These are phyloP conservation scores for Ganoderma leucocontextum DNA, from an alignment of 1,284 basidiomycete species.

Conservation along the genomic window DNA sequence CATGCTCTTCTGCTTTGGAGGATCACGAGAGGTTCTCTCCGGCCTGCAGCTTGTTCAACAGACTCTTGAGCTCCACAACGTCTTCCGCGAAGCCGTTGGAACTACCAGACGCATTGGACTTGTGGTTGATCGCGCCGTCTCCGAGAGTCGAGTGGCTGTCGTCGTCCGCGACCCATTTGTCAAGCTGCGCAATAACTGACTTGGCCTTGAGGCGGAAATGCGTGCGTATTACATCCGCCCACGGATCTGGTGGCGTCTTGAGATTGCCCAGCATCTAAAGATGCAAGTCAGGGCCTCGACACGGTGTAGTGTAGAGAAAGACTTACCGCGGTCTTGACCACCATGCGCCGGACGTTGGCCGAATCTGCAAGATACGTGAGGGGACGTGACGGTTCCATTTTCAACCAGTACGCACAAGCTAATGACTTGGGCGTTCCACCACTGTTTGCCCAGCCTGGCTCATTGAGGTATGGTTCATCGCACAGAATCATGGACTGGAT, in stretches of 20 bases:
- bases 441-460: conserved; percentile 84
- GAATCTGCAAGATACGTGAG: conserved; percentile 60
- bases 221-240: conserved; percentile 84
- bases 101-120: conserved; percentile 50
- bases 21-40: conserved; percentile 27
- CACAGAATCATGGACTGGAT: conserved; percentile 94
- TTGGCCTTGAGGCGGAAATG: conserved; percentile 89
- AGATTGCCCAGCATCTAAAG: conserved; percentile 86
- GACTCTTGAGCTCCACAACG: conserved; percentile 69
- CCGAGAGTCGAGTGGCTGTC: conserved; percentile 64
- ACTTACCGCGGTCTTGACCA: conserved; percentile 83
- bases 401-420: conserved; percentile 61
- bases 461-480: conserved; percentile 89
- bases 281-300: conserved; percentile 12
- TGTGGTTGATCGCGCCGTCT: conserved; percentile 54
- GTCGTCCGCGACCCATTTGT: conserved; percentile 78
- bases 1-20: background rate
- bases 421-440: conserved; percentile 76
- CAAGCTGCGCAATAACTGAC: conserved; percentile 76
- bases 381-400: background rate
- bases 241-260: conserved; percentile 82
- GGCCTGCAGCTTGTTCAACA: conserved; percentile 57
- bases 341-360: conserved; percentile 90
- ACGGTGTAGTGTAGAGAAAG: background rate
- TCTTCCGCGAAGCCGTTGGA: conserved; percentile 70